These are phyloP conservation scores for Xylariaceae sp. DNA, from an alignment of 2,329 filamentous ascomycete species.

Conservation along the genomic window DNA sequence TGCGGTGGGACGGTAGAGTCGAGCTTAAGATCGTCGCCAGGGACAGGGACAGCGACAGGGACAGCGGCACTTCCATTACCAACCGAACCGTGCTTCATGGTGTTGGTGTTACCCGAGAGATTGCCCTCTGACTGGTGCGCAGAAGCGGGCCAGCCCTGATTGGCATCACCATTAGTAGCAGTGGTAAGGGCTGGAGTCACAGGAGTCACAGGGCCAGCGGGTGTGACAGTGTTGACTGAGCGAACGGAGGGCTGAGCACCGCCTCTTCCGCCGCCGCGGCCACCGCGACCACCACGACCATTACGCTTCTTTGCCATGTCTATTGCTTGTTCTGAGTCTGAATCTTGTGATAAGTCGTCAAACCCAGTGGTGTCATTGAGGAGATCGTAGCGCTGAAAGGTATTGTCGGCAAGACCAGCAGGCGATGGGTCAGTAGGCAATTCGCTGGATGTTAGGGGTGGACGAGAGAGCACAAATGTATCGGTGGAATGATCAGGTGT, in stretches of 20 bases:
- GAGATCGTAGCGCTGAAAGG: slow-evolving; percentile 1
- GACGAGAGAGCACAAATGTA: no score
- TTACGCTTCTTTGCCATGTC: slow-evolving; percentile 29
- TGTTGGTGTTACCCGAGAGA: slow-evolving; percentile 25
- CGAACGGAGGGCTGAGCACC: slow-evolving; percentile 20
- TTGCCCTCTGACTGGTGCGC: slow-evolving; percentile 20
- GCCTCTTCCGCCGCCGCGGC: slow-evolving; percentile 20
- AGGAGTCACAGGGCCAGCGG: slow-evolving; percentile 4
- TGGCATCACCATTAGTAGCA: neutral
- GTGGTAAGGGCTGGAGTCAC: neutral
- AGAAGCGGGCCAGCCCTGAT: slow-evolving; percentile 13
- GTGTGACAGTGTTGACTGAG: slow-evolving; percentile 7
- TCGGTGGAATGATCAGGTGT: no score
- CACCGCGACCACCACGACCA: slow-evolving; percentile 15
- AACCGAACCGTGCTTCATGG: slow-evolving; percentile 18
- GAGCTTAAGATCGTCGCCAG: neutral
- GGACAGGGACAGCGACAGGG: slow-evolving; percentile 4
- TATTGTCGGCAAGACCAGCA: slow-evolving; percentile 5
- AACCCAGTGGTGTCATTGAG: slow-evolving; percentile 6
- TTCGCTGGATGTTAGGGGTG: neutral
- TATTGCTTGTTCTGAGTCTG: slow-evolving; percentile 16
- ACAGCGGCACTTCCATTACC: slow-evolving; percentile 13
- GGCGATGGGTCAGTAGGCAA: slow-evolving; percentile 11
- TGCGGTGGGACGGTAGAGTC: slow-evolving; percentile 12
- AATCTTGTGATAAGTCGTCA: slow-evolving; percentile 12